Evolutionary conservation across 768 basidiomycete species (phyloP).

Genomic region (Psilocybe subaeruginosa): DNA sequence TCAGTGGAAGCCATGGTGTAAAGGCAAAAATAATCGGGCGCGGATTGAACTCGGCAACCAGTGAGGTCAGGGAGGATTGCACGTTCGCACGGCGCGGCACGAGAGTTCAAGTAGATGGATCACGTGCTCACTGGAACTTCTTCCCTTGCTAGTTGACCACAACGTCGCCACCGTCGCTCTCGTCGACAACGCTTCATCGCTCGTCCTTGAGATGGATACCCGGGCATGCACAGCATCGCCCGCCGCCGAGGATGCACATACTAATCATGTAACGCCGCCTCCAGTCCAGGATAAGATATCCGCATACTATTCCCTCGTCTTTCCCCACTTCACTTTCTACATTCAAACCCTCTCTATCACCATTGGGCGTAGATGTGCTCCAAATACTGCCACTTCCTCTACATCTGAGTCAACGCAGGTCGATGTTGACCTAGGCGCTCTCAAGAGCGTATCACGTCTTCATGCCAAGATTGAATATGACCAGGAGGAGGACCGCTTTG

Average conservation of each 20-base stretch:
- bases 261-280: conserved; percentile 32
- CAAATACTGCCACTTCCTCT: conserved; percentile 56
- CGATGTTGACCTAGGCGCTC: conserved; percentile 91
- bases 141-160: conserved; percentile 30
- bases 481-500: conserved; percentile 85
- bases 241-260: conserved; percentile 23
- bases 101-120: conserved; percentile 18
- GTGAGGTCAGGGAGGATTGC: conserved; percentile 4
- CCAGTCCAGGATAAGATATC: conserved; percentile 76
- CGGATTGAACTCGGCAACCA: background rate
- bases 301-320: conserved; percentile 93
- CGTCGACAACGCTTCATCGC: conserved; percentile 25
- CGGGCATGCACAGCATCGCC: conserved; percentile 45
- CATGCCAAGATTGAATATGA: conserved; percentile 97
- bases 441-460: conserved; percentile 96
- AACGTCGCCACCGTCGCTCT: conserved; percentile 27
- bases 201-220: conserved; percentile 39
- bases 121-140: conserved; percentile 30
- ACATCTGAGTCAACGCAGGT: conserved; percentile 61
- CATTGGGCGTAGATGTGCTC: conserved; percentile 87
- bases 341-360: conserved; percentile 94
- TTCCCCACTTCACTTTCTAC: conserved; percentile 95
- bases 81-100: conserved; percentile 9
- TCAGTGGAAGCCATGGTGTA: conserved; percentile 35
- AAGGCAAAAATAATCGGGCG: background rate